phyloP scores from a whole-genome alignment of 2,329 filamentous ascomycete species.

The Pezicula radicicola region DNA sequence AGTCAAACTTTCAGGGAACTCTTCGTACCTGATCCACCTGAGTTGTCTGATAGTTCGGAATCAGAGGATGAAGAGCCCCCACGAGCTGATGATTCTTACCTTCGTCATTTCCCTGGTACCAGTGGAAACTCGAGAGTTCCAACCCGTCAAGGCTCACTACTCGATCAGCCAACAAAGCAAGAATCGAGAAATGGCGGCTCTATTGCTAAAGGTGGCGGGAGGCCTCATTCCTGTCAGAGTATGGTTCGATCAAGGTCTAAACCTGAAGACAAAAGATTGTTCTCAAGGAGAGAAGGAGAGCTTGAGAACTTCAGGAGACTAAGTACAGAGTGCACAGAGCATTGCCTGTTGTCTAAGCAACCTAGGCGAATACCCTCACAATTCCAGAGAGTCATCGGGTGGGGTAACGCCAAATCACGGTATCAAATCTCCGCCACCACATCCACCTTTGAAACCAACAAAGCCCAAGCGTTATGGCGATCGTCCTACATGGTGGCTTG shows the following conservation, averaged over 20 bases:
- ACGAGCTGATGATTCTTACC: constrained; percentile 24
- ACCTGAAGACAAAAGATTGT: no score
- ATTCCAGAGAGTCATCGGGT: constrained; percentile 17
- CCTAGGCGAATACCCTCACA: no score
- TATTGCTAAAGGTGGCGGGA: constrained; percentile 4
- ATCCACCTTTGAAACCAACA: constrained; percentile 24
- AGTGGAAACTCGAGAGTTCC: constrained; percentile 42
- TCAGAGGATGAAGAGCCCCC: constrained; percentile 63
- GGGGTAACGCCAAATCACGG: constrained; percentile 19
- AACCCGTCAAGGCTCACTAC: constrained; percentile 36
- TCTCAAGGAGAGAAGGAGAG: no score
- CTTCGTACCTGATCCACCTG: constrained; percentile 82
- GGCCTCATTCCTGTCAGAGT: no score
- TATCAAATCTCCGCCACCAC: constrained; percentile 28
- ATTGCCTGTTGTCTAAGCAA: no score
- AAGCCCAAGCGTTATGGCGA: constrained; percentile 66
- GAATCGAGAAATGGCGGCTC: constrained; percentile 16
- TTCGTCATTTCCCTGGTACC: constrained; percentile 23
- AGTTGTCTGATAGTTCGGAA: constrained; percentile 68
- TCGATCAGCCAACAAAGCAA: constrained; percentile 15
- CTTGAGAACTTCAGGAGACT: no score
- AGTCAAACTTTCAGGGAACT: constrained; percentile 82
- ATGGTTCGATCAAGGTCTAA: no score
- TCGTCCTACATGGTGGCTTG: constrained; percentile 94
- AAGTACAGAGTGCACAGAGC: no score